Evolutionary conservation across 306 rosid species (phyloP), one percentile per base, ranked within the genome.

Genomic region (Dicorynia guianensis): DNA sequence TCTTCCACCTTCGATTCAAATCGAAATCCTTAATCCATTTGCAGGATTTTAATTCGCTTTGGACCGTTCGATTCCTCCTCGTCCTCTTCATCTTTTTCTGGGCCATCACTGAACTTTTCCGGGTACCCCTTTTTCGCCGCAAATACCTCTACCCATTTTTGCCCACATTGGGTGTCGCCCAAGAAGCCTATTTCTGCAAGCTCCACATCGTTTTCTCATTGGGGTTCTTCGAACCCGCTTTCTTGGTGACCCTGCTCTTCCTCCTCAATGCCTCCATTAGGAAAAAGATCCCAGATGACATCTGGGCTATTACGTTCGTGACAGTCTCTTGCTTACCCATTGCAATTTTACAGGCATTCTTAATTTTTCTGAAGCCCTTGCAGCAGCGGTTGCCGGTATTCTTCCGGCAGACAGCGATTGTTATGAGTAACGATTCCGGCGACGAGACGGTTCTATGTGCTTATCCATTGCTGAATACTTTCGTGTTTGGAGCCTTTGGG

Each of bases 181-280:
- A 77, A 4, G 91, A 91, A 8, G 55, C 60, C 34, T 4, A 59
- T 6, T 83, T 92, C 73, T 95, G 97, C 74, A 83, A 83, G 43
- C 6, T 87, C 77, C 87, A 89, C 55, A 20, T 84, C 10, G 78
- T 79, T 6, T 73, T 90, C 60, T 83, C 90, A 0, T 42, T 95
- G 0, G 97, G 98, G 3, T 80, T 89, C 54, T 86, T 92, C 63
- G 72, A 95, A 78, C 98, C 96, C 0, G 96, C 95, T 5, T 95
- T 90, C 67, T 74, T 95, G 19, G 88, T 88, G 1, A 85, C 89
- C 18, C 76, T 95, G 3, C 88, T 95, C 19, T 89, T 82, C 58
- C 92, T 95, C 55, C 85, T 95, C 49, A 87, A 89, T 60, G 85
- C 82, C 1, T 94, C 98, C 0, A 78, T 78, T 3, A 84, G 67